Evolutionary conservation across 257 asterid species (phyloP).

Genomic region (Rhazya stricta): DNA sequence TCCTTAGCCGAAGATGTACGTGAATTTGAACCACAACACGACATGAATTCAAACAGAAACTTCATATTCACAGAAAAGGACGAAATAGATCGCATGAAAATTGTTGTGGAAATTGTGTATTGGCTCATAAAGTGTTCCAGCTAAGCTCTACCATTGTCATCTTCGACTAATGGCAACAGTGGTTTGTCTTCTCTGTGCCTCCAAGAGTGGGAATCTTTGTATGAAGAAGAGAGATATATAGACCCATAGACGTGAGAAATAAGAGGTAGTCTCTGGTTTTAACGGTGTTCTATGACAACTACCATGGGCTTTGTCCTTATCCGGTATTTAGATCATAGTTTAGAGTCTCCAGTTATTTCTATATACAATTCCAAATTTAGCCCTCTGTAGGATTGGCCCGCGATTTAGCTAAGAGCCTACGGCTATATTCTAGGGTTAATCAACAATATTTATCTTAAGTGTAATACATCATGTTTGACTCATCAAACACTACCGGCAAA

Average conservation of each 20-base stretch:
- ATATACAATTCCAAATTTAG: neutral
- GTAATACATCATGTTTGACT: too few relatives aligned
- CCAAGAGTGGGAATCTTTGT: neutral
- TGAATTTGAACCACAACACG: slow-evolving; percentile 39
- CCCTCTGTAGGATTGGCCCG: neutral
- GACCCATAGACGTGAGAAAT: neutral
- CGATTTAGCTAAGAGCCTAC: too few relatives aligned
- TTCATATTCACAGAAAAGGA: slow-evolving; percentile 28
- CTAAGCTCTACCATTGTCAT: neutral
- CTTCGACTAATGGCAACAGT: neutral
- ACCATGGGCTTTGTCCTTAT: neutral
- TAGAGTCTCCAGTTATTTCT: neutral
- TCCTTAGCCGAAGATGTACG: slow-evolving; percentile 28
- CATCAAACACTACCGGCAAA: too few relatives aligned
- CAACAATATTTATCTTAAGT: too few relatives aligned
- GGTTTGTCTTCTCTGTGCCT: neutral
- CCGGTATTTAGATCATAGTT: neutral
- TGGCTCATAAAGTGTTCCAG: neutral
- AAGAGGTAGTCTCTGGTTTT: neutral
- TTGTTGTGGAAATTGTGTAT: neutral
- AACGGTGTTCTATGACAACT: neutral
- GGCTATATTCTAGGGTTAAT: too few relatives aligned
- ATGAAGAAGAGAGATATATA: too few relatives aligned
- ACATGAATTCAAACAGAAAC: slow-evolving; percentile 44
- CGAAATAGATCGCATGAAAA: neutral